Percentiles rank a stretch among this genome's conserved stretches.
phyloP scores from a whole-genome alignment of 2,329 filamentous ascomycete species.

The Botryosphaeria agaves region DNA sequence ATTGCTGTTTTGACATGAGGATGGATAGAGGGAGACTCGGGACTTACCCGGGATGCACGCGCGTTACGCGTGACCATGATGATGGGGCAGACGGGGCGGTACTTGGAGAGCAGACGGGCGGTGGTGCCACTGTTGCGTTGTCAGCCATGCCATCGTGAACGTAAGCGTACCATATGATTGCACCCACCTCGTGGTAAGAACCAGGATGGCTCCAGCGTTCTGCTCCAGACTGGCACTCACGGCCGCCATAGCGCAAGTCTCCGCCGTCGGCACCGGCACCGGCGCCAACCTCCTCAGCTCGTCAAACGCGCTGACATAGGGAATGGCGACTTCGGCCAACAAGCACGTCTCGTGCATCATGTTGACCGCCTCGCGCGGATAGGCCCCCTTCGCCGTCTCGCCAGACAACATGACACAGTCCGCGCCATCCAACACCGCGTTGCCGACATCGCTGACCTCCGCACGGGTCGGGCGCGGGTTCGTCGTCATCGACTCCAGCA shows the following conservation, averaged over 20 bases:
- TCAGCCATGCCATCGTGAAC: slow-evolving; percentile 2
- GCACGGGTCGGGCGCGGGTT: slow-evolving; percentile 96
- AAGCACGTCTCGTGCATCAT: slow-evolving; percentile 99
- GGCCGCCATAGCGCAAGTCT: slow-evolving; percentile 94
- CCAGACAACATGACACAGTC: slow-evolving; percentile 99
- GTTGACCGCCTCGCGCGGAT: slow-evolving; percentile 76
- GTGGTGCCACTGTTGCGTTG: slow-evolving; percentile 54
- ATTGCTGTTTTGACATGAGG: not conserved
- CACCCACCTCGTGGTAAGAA: slow-evolving; percentile 69
- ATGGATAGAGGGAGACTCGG: slow-evolving; percentile 13
- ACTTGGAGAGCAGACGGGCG: slow-evolving; percentile 91
- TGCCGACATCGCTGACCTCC: slow-evolving; percentile 96
- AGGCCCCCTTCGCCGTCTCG: slow-evolving; percentile 95
- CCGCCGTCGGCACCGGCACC: slow-evolving; percentile 70
- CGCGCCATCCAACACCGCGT: slow-evolving; percentile 90
- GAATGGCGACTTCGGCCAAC: slow-evolving; percentile 91
- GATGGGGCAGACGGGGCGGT: slow-evolving; percentile 95
- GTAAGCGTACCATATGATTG: too few species aligned
- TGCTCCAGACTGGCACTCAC: slow-evolving; percentile 92
- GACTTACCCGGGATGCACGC: slow-evolving; percentile 57
- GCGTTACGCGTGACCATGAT: slow-evolving; percentile 94
- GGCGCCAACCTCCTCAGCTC: slow-evolving; percentile 74
- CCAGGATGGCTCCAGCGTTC: slow-evolving; percentile 89
- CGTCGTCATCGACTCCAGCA: slow-evolving; percentile 99
- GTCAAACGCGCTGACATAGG: slow-evolving; percentile 92